Percentiles rank a stretch among this genome's conserved stretches.
Conservation (phyloP, 371 early-diverging fungal genomes). For the Coemansia sp. region DNA sequence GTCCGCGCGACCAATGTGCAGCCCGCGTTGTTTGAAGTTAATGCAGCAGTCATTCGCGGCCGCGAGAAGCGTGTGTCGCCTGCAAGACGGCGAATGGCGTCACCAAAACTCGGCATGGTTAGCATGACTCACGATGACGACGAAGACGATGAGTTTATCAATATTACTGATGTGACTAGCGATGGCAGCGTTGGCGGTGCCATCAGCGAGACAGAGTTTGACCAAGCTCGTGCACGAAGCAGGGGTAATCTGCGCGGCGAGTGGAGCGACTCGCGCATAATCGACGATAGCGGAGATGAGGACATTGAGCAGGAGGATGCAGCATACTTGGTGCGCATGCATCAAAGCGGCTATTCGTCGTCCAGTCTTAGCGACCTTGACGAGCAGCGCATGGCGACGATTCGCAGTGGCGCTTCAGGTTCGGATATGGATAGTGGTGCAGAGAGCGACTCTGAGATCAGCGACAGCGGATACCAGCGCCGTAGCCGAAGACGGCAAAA, state of each 20-base stretch:
- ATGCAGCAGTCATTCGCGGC: constrained; percentile 28
- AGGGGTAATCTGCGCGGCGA: constrained; percentile 5
- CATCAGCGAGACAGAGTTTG: constrained; percentile 46
- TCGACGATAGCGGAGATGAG: constrained; percentile 32
- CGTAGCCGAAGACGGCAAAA: constrained; percentile 1
- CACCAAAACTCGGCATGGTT: neutral
- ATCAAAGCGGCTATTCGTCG: constrained; percentile 27
- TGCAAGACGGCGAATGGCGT: constrained; percentile 13
- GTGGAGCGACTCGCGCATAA: constrained; percentile 35
- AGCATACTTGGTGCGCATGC: constrained; percentile 26
- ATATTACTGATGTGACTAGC: constrained; percentile 52
- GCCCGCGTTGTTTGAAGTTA: constrained; percentile 26
- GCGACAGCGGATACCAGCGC: constrained; percentile 11
- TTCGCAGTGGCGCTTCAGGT: constrained; percentile 14
- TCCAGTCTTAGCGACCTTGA: constrained; percentile 49
- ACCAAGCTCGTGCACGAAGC: constrained; percentile 2
- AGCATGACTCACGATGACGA: constrained; percentile 10
- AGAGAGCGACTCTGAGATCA: constrained; percentile 39
- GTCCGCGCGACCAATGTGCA: constrained; percentile 4
- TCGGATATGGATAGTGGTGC: constrained; percentile 33
- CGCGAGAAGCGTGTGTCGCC: constrained; percentile 14
- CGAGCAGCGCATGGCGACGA: constrained; percentile 23
- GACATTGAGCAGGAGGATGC: constrained; percentile 45
- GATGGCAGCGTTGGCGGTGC: constrained; percentile 29
- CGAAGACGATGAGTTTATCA: constrained; percentile 50